A percentile compares a stretch with the other conserved stretches of the same genome.
phyloP scores from a whole-genome alignment of 2,329 filamentous ascomycete species.

The Penicillium sp. region DNA sequence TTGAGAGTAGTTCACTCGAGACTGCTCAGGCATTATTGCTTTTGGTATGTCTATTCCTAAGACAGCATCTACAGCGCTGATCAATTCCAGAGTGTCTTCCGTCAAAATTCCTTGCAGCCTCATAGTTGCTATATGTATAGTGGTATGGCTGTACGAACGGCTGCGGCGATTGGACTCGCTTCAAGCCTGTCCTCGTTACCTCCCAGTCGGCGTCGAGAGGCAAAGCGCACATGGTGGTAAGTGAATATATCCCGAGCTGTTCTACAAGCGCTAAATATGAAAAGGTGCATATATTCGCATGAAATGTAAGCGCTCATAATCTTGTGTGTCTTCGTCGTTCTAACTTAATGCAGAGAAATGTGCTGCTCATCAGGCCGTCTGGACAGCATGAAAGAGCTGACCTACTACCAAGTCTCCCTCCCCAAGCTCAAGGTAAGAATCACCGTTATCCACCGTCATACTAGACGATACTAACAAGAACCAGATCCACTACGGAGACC shows the following conservation, averaged over 20 bases:
- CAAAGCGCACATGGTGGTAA: slow-evolving; percentile 28
- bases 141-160: slow-evolving; percentile 36
- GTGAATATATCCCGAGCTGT: neutral
- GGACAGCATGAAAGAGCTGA: slow-evolving; percentile 30
- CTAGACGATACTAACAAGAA: neutral
- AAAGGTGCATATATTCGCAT: neutral
- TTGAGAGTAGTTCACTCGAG: slow-evolving; percentile 22
- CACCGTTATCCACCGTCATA: neutral
- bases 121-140: slow-evolving; percentile 27
- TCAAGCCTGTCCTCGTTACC: slow-evolving; percentile 25
- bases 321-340: neutral
- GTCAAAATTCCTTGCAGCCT: slow-evolving; percentile 26
- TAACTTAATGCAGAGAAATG: slow-evolving; percentile 26
- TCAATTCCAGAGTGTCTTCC: neutral
- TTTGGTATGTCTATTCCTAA: neutral
- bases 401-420: slow-evolving; percentile 25
- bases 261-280: neutral
- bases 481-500: neutral
- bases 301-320: neutral
- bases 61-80: neutral
- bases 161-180: slow-evolving; percentile 34
- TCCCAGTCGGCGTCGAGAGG: slow-evolving; percentile 16
- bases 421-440: slow-evolving; percentile 17
- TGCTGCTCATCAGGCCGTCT: slow-evolving; percentile 30
- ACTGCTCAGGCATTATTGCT: slow-evolving; percentile 7